phyloP scores from a whole-genome alignment of 2,329 filamentous ascomycete species.

The Phaeosphaeriaceae sp. region DNA sequence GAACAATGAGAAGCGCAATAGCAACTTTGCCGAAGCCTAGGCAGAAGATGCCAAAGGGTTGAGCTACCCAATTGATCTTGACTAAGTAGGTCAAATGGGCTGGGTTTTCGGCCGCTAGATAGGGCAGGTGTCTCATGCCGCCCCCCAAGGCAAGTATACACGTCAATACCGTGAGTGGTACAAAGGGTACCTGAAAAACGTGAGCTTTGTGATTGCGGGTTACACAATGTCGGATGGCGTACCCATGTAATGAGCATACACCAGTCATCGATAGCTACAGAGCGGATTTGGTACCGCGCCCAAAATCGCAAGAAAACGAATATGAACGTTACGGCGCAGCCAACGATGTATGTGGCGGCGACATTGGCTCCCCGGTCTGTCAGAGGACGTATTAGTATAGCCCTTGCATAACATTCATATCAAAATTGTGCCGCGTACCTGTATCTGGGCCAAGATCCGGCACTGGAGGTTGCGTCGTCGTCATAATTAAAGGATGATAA shows the following conservation, averaged over 20 bases:
- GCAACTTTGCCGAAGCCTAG: not conserved
- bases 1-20: not conserved
- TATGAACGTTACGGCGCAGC: not conserved
- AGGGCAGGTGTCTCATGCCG: not conserved
- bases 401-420: not conserved
- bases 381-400: not conserved
- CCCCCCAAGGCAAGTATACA: not conserved
- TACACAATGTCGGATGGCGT: not conserved
- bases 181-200: not conserved
- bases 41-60: not conserved
- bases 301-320: not conserved
- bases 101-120: not conserved
- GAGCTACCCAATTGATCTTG: not conserved
- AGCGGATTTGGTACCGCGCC: not conserved
- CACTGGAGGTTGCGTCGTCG: not conserved
- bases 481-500: not conserved
- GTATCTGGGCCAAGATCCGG: not conserved
- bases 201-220: not conserved
- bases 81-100: not conserved
- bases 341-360: not conserved
- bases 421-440: not conserved
- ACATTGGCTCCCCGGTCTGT: not conserved
- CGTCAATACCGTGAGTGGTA: not conserved
- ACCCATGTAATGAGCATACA: not conserved
- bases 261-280: not conserved